These are phyloP conservation scores for Pelargonium cotyledonis DNA, from an alignment of 441 rosid species.

Conservation along the genomic window DNA sequence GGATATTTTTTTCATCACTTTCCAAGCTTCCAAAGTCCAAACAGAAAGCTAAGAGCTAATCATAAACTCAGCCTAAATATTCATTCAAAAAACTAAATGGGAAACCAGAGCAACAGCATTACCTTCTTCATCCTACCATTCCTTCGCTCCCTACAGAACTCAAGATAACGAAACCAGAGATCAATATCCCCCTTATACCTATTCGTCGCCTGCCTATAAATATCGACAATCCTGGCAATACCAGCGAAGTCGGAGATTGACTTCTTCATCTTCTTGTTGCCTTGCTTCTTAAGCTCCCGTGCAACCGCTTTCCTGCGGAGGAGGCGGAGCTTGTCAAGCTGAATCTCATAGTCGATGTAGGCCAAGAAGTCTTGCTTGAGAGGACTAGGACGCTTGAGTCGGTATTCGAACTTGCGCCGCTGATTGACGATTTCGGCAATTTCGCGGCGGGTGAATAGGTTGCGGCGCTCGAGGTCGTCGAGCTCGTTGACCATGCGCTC, in stretches of 20 bases:
- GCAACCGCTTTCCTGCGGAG: conserved; percentile 53
- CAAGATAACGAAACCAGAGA: conserved; percentile 80
- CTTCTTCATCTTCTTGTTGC: conserved; percentile 38
- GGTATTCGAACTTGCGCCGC: conserved; percentile 85
- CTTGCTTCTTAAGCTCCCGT: conserved; percentile 23
- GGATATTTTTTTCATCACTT: not conserved
- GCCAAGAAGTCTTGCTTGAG: conserved; percentile 71
- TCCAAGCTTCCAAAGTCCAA: conserved; percentile 8
- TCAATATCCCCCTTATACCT: conserved; percentile 76
- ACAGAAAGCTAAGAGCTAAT: not conserved
- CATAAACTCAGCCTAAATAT: not conserved
- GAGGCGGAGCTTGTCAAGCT: conserved; percentile 65
- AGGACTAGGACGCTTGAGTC: conserved; percentile 81
- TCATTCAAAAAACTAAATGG: not conserved
- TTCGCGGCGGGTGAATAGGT: conserved; percentile 59
- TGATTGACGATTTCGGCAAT: conserved; percentile 74
- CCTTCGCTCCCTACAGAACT: conserved; percentile 59
- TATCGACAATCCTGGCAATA: conserved; percentile 52
- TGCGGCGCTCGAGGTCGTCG: conserved; percentile 69
- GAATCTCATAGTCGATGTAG: conserved; percentile 72
- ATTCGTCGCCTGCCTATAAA: conserved; percentile 61
- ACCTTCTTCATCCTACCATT: conserved; percentile 93
- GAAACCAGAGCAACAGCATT: not conserved
- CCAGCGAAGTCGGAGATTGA: conserved; percentile 63
- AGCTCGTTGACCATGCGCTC: conserved; percentile 97